These are phyloP conservation scores for Petunia hybrid DNA, from an alignment of 305 asterid species.

Conservation along the genomic window DNA sequence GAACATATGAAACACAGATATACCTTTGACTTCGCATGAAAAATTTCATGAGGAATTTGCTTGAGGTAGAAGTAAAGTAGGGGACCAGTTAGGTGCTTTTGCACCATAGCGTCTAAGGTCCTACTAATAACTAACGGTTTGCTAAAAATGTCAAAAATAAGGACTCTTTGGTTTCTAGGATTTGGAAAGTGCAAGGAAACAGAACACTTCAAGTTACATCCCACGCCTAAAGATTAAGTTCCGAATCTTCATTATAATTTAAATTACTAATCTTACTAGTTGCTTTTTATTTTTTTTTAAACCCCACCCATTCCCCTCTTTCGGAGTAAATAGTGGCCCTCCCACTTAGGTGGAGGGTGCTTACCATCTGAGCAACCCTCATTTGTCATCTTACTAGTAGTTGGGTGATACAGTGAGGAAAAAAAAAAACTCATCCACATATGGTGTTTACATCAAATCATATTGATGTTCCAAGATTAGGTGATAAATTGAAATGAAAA, in stretches of 20 bases:
- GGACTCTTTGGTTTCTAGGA: not conserved
- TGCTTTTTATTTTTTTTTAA: too few species aligned
- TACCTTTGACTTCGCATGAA: conserved; percentile 35
- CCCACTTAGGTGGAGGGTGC: too few species aligned
- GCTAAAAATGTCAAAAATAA: not conserved
- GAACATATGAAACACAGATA: not conserved
- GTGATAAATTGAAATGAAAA: too few species aligned
- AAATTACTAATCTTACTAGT: not conserved
- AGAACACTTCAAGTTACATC: not conserved
- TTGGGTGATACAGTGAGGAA: too few species aligned
- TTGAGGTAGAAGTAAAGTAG: conserved; percentile 19
- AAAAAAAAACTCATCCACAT: too few species aligned
- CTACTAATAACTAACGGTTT: not conserved
- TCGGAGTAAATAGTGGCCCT: too few species aligned
- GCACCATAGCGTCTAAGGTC: conserved; percentile 36
- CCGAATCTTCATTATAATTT: not conserved
- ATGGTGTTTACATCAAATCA: too few species aligned
- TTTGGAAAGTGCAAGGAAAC: conserved; percentile 6
- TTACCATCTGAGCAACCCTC: too few species aligned
- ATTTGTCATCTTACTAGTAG: too few species aligned
- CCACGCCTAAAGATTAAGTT: not conserved
- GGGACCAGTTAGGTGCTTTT: conserved; percentile 48
- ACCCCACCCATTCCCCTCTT: too few species aligned
- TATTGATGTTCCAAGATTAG: too few species aligned
- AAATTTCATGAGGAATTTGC: conserved; percentile 28